phyloP scores from a whole-genome alignment of 495 filamentous ascomycete genomes.

The Podospora comata region DNA sequence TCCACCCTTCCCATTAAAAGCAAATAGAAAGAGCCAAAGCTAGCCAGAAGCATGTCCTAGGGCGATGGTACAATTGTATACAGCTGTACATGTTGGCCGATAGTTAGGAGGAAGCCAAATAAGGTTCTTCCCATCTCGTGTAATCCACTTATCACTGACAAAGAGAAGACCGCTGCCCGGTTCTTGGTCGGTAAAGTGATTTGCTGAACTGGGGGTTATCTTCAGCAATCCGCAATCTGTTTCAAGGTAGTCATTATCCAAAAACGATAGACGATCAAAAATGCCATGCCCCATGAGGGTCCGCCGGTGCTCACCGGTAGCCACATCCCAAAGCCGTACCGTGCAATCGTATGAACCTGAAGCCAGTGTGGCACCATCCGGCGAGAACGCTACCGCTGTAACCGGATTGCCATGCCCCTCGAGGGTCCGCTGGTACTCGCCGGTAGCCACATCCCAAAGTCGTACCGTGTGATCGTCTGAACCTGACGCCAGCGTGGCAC shows the following conservation, averaged over 20 bases:
- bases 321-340: too few species aligned
- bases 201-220: not conserved
- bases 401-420: too few species aligned
- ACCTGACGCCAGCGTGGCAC: conserved; percentile 6
- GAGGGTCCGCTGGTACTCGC: not conserved
- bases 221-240: not conserved
- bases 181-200: not conserved
- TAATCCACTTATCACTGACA: conserved; percentile 3
- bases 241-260: not conserved
- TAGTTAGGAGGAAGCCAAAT: conserved; percentile 4
- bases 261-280: not conserved
- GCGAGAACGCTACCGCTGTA: too few species aligned
- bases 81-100: not conserved
- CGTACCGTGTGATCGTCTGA: not conserved
- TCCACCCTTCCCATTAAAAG: not conserved
- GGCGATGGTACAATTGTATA: not conserved
- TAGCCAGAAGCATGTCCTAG: not conserved
- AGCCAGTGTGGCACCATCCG: too few species aligned
- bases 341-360: too few species aligned
- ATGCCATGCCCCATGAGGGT: not conserved
- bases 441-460: conserved; percentile 6
- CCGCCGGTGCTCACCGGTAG: too few species aligned
- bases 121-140: conserved; percentile 1
- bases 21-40: not conserved
- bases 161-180: not conserved